phyloP scores from a whole-genome alignment of 2,329 filamentous ascomycete species.

The Fusarium praegraminearum region DNA sequence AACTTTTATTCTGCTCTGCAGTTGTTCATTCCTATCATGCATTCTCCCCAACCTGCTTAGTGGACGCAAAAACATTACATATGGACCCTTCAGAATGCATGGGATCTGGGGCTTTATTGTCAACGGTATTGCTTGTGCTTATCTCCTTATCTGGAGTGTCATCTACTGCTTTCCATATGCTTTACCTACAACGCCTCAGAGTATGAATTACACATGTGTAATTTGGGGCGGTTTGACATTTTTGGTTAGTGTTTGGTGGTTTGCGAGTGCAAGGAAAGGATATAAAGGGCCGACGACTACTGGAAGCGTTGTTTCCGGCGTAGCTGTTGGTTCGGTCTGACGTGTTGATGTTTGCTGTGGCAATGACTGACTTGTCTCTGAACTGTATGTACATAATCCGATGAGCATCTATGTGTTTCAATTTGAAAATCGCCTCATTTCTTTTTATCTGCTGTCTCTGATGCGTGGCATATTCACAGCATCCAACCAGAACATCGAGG shows the following conservation, averaged over 20 bases:
- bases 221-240: constrained; percentile 59
- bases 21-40: constrained; percentile 66
- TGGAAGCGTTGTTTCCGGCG: constrained; percentile 38
- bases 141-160: constrained; percentile 71
- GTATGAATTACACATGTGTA: constrained; percentile 66
- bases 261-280: constrained; percentile 48
- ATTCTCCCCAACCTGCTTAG: constrained; percentile 69
- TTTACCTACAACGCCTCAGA: constrained; percentile 57
- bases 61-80: constrained; percentile 52
- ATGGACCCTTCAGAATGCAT: constrained; percentile 70
- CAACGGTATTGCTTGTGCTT: constrained; percentile 64
- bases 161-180: constrained; percentile 71
- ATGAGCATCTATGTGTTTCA: not conserved
- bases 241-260: constrained; percentile 58
- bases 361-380: not conserved
- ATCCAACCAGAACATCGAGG: not conserved
- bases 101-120: constrained; percentile 61
- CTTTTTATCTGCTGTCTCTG: not conserved
- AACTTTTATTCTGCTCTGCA: constrained; percentile 55
- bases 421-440: not conserved
- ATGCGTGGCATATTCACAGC: not conserved
- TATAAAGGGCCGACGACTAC: constrained; percentile 44
- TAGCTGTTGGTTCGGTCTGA: constrained; percentile 38
- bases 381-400: not conserved
- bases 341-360: not conserved